A percentile compares a stretch with the other conserved stretches of the same genome.
These are phyloP conservation scores for Debaryomyces hansenii DNA, from an alignment of 805 yeast genomes.

Conservation along the genomic window DNA sequence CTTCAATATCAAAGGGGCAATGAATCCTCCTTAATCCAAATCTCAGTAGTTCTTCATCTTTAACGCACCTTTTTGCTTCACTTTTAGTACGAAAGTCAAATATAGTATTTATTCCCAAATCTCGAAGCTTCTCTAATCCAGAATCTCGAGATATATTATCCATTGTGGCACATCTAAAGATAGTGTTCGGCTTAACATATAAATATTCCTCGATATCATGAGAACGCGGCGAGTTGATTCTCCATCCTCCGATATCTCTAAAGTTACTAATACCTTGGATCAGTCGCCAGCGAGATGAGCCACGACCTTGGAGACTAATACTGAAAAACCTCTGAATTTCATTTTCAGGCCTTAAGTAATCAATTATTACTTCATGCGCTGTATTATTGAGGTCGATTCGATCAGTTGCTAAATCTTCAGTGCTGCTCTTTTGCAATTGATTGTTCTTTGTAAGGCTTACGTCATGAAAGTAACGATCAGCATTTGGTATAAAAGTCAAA, in stretches of 20 bases:
- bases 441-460: background rate
- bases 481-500: background rate
- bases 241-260: background rate
- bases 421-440: background rate
- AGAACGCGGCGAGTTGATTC: background rate
- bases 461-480: background rate
- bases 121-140: background rate
- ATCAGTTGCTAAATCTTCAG: background rate
- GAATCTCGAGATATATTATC: background rate
- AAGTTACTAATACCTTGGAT: background rate
- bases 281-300: background rate
- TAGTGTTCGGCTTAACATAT: background rate
- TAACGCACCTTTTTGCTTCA: background rate
- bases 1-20: background rate
- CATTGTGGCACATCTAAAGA: background rate
- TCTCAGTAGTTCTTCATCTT: background rate
- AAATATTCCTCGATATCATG: background rate
- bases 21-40: background rate
- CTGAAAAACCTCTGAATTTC: background rate
- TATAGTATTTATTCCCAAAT: background rate
- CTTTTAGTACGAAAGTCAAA: background rate
- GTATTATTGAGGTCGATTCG: background rate
- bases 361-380: background rate
- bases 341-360: background rate
- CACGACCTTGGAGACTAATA: background rate